Evolutionary conservation across 106 monocot species (phyloP).

Genomic region (Hemerocallis citrina): DNA sequence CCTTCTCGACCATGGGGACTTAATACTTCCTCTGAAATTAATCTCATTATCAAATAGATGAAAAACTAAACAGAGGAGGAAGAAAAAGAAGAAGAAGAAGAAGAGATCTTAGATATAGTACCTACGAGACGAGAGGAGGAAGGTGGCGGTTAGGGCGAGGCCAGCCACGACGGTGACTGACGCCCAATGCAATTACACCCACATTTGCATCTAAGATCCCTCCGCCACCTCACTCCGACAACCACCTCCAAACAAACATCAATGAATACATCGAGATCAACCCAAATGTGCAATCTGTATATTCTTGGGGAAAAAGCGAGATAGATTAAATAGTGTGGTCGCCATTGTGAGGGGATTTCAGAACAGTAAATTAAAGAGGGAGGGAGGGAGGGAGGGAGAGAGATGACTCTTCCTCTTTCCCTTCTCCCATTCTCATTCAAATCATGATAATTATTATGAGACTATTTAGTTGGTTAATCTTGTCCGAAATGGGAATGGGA

Average conservation of each 20-base stretch:
- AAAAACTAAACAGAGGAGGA: constrained; percentile 17
- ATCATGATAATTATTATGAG: too few relatives aligned
- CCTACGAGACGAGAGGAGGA: constrained; percentile 20
- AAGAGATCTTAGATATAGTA: constrained; percentile 16
- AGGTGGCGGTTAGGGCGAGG: constrained; percentile 20
- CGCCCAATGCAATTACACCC: constrained; percentile 6
- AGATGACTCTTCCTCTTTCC: neutral
- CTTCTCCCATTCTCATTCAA: neutral
- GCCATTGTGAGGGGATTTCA: too few relatives aligned
- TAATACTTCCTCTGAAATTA: constrained; percentile 48
- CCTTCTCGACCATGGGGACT: constrained; percentile 73
- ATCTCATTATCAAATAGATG: constrained; percentile 28
- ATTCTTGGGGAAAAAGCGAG: too few relatives aligned
- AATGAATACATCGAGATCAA: neutral
- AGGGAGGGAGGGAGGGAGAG: neutral
- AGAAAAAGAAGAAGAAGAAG: constrained; percentile 19
- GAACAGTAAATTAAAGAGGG: neutral
- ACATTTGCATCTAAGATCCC: constrained; percentile 23
- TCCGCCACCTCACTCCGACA: too few relatives aligned
- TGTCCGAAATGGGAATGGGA: too few relatives aligned
- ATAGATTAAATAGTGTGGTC: neutral
- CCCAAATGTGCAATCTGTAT: too few relatives aligned
- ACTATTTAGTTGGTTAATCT: too few relatives aligned
- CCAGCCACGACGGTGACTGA: constrained; percentile 1
- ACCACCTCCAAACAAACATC: constrained; percentile 24